Evolutionary conservation across 108 stramenopile species (phyloP), one percentile per base, ranked within the genome.

Genomic region (Poteriospumella lacustris): DNA sequence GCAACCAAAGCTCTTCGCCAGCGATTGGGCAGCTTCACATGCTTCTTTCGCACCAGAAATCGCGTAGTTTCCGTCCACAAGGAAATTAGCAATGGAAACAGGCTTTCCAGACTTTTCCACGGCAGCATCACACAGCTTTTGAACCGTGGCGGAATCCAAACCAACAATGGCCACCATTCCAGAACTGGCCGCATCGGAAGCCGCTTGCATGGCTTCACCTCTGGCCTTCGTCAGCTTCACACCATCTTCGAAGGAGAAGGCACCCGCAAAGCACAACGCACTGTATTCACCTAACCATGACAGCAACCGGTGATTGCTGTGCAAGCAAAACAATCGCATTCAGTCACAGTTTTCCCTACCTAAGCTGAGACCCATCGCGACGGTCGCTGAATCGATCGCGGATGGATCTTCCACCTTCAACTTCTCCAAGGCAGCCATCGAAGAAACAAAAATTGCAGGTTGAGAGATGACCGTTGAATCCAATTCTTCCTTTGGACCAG

Each of bases 151-250:
- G 56, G 89, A 89, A 52, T 85, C 86, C 24, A 97, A 87, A n/a
- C 97, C 97, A 80, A 97, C 94, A 31, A 97, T 93, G 58, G 93
- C 93, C 40, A 96, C 95, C 97, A 97, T 97, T 34, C 94, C 93
- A 3, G 91, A 86, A 68, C 92, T 90, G 28, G 89, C 85, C 9
- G 93, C 92, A 80, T 97, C 97, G 2, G 93, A 87, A 38, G 97
- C 97, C 2, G 94, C 94, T 87, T 95, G 94, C 97, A 96, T 96
- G 44, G 95, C 94, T 85, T 94, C 94, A 2, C 95, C 95, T 68
- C 95, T 88, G 1, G 91, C 93, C 87, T 97, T 96, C 68, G 97
- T 97, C 47, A 97, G 92, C 79, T 90, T 91, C 75, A 97, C 97
- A 31, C 97, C 97, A 81, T 97, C 97, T 67, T 92, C 95, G 84